phyloP scores from a whole-genome alignment of 2,329 filamentous ascomycete genomes.

The Bisporella sp. region DNA sequence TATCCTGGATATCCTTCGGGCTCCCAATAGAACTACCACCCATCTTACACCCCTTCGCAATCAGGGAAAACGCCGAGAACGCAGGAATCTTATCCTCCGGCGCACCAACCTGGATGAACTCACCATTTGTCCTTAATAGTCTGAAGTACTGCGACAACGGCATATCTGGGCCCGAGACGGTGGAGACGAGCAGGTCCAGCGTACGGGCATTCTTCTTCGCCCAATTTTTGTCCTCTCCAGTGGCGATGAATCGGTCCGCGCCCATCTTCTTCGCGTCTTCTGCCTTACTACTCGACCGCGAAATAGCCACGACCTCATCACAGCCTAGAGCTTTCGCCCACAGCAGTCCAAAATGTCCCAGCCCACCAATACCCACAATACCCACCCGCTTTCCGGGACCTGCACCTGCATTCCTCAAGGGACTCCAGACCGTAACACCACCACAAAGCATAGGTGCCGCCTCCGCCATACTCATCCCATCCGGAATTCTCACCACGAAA shows the following conservation, averaged over 20 bases:
- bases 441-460: slow-evolving; percentile 70
- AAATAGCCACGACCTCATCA: slow-evolving; percentile 58
- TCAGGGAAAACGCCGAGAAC: slow-evolving; percentile 48
- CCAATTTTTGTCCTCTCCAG: slow-evolving; percentile 50
- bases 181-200: slow-evolving; percentile 53
- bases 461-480: slow-evolving; percentile 39
- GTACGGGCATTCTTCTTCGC: slow-evolving; percentile 42
- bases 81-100: slow-evolving; percentile 52
- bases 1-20: slow-evolving; percentile 51
- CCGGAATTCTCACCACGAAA: slow-evolving; percentile 54
- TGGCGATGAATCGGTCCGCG: slow-evolving; percentile 47
- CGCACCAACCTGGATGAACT: slow-evolving; percentile 58
- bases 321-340: slow-evolving; percentile 65
- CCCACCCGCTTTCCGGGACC: slow-evolving; percentile 67
- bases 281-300: slow-evolving; percentile 50
- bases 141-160: slow-evolving; percentile 54
- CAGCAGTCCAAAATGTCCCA: slow-evolving; percentile 67
- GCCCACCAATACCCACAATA: slow-evolving; percentile 56
- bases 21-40: slow-evolving; percentile 30
- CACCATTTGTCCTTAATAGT: slow-evolving; percentile 51
- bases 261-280: slow-evolving; percentile 56
- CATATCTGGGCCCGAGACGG: slow-evolving; percentile 51
- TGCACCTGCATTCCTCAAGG: slow-evolving; percentile 57
- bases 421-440: slow-evolving; percentile 67
- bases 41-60: slow-evolving; percentile 45